phyloP scores from a whole-genome alignment of 1,284 basidiomycete species.

The Schizophyllum amplum region DNA sequence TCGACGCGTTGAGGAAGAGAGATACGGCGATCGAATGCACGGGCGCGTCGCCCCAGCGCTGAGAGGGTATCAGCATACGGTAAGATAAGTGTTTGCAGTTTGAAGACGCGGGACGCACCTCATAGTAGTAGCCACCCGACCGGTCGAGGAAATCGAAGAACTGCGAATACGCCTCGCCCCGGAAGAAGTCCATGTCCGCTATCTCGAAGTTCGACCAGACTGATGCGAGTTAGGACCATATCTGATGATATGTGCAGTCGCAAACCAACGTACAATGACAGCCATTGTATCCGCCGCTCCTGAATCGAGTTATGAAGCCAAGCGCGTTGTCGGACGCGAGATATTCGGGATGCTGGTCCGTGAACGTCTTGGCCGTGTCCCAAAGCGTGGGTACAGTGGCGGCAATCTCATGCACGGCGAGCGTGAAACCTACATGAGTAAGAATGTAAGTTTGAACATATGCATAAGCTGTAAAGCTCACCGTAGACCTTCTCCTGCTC shows the following conservation, averaged over 20 bases:
- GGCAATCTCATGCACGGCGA: constrained; percentile 70
- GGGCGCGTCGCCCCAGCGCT: constrained; percentile 69
- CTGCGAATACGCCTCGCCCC: constrained; percentile 54
- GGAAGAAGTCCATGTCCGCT: constrained; percentile 59
- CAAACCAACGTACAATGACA: constrained; percentile 51
- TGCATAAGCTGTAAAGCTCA: no score
- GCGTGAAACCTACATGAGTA: constrained; percentile 69
- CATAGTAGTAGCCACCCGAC: constrained; percentile 68
- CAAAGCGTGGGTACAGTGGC: constrained; percentile 73
- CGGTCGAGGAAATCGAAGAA: constrained; percentile 66
- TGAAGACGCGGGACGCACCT: no score
- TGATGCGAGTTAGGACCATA: constrained; percentile 14
- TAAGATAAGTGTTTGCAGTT: no score
- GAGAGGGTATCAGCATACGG: not conserved
- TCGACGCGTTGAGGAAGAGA: constrained; percentile 50
- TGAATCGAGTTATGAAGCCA: constrained; percentile 59
- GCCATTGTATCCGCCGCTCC: constrained; percentile 55
- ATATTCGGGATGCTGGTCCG: constrained; percentile 7
- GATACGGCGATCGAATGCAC: constrained; percentile 66
- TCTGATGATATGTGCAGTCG: not conserved
- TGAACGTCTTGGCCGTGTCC: constrained; percentile 41
- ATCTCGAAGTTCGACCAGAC: constrained; percentile 74
- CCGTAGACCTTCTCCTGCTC: constrained; percentile 83
- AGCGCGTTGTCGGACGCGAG: constrained; percentile 42
- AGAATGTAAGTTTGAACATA: no score